phyloP scores from a whole-genome alignment of 495 filamentous ascomycete species.

The Aspergillus incahuasiensis region DNA sequence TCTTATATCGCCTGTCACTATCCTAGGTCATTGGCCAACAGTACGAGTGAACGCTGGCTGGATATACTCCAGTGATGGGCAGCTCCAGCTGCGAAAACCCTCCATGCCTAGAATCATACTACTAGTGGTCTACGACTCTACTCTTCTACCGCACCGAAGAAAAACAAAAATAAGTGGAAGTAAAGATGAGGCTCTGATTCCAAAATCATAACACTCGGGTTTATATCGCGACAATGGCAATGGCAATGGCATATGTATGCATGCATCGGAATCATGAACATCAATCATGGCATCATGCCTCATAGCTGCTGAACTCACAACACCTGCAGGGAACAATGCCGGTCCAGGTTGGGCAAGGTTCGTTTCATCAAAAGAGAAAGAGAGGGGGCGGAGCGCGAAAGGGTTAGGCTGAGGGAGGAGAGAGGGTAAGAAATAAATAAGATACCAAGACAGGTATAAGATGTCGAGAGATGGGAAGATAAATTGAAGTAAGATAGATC shows the following conservation, averaged over 20 bases:
- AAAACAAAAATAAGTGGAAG: neutral
- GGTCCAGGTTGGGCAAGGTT: neutral
- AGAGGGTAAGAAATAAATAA: neutral
- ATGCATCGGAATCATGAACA: constrained; percentile 1
- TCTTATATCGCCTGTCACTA: too few species aligned
- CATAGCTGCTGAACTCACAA: neutral
- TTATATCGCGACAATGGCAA: constrained; percentile 10
- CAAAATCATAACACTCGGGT: constrained; percentile 12
- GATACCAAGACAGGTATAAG: neutral
- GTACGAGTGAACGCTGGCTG: too few species aligned
- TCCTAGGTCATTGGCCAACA: too few species aligned
- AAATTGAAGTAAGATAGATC: neutral
- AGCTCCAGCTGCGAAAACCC: too few species aligned
- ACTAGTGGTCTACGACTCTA: too few species aligned
- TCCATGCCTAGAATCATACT: too few species aligned
- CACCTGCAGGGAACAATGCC: neutral
- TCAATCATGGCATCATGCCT: constrained; percentile 12
- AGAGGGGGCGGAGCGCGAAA: neutral
- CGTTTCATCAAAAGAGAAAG: neutral
- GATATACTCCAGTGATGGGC: too few species aligned
- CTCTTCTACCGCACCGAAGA: neutral
- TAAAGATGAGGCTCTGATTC: neutral
- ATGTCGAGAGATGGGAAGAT: neutral
- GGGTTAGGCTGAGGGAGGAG: neutral
- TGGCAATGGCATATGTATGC: too few species aligned